A percentile compares a stretch with the other conserved stretches of the same genome.
Conservation (phyloP, 768 basidiomycete species). For the Lentinula edodes region DNA sequence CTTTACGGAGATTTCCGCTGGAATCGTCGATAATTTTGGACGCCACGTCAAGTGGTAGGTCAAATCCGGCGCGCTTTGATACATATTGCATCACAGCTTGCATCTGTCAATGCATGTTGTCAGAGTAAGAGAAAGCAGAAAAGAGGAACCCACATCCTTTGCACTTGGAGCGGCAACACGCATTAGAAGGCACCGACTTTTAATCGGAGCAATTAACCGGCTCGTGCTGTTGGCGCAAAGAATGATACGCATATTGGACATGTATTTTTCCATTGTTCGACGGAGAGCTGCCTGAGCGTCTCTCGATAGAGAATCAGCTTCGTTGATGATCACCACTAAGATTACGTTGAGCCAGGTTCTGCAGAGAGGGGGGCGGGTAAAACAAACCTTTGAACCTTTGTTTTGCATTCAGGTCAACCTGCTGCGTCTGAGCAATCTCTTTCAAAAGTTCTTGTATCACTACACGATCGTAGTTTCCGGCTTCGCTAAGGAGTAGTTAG, state of each 20-base stretch:
- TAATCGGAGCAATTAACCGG: constrained; percentile 94
- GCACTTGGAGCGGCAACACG: constrained; percentile 84
- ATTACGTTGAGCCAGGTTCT: not conserved
- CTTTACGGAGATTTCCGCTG: constrained; percentile 90
- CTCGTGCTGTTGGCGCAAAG: constrained; percentile 94
- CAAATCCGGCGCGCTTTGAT: constrained; percentile 72
- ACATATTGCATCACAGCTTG: constrained; percentile 70
- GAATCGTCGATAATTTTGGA: constrained; percentile 76
- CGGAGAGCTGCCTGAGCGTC: constrained; percentile 97
- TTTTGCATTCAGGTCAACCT: constrained; percentile 92
- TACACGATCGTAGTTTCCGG: constrained; percentile 89
- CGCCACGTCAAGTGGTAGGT: constrained; percentile 73
- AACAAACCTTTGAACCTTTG: constrained; percentile 89
- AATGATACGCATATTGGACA: constrained; percentile 95
- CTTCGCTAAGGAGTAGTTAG: constrained; percentile 57
- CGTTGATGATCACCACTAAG: constrained; percentile 95
- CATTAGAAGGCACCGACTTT: constrained; percentile 89
- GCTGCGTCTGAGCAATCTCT: constrained; percentile 98
- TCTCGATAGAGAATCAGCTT: constrained; percentile 90
- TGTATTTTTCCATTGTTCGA: constrained; percentile 99
- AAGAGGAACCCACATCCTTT: constrained; percentile 52
- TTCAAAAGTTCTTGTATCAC: constrained; percentile 97
- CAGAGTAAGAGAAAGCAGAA: not conserved
- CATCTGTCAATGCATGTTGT: constrained; percentile 52
- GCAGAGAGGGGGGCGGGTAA: constrained; percentile 6